phyloP scores from a whole-genome alignment of 768 basidiomycete genomes.

The Phanerochaete sordida region DNA sequence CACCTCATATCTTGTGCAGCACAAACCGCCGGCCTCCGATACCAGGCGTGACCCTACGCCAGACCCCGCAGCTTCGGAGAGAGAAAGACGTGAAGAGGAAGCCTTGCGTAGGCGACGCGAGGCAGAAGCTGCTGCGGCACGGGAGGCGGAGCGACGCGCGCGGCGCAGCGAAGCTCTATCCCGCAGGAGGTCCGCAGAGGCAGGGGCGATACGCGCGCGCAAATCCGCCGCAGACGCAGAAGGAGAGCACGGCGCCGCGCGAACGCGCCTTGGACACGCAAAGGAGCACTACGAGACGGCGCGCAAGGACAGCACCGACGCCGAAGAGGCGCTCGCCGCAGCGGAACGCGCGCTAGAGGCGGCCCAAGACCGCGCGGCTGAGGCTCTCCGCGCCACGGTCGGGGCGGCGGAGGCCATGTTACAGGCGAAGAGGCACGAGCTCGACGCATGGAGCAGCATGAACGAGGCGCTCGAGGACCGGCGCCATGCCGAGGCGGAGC shows the following conservation, averaged over 20 bases:
- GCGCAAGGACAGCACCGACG: background rate
- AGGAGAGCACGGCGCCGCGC: background rate
- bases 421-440: background rate
- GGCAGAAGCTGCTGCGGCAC: background rate
- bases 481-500: background rate
- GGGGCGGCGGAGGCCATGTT: background rate
- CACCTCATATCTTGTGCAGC: background rate
- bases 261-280: background rate
- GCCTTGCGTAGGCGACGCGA: background rate
- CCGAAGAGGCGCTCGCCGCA: background rate
- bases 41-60: background rate
- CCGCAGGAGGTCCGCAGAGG: too few relatives aligned
- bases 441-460: background rate
- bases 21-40: background rate
- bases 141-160: too few relatives aligned
- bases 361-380: background rate
- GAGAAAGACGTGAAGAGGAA: conserved; percentile 3
- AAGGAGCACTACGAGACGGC: background rate
- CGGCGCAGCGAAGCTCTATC: too few relatives aligned
- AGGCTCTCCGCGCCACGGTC: background rate
- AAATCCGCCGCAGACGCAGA: background rate
- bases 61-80: background rate
- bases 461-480: background rate
- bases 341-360: background rate
- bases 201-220: background rate